Percentiles rank a stretch among this genome's conserved stretches.
These are phyloP conservation scores for Spiraea crenata DNA, from an alignment of 331 rosid genomes.

Conservation along the genomic window DNA sequence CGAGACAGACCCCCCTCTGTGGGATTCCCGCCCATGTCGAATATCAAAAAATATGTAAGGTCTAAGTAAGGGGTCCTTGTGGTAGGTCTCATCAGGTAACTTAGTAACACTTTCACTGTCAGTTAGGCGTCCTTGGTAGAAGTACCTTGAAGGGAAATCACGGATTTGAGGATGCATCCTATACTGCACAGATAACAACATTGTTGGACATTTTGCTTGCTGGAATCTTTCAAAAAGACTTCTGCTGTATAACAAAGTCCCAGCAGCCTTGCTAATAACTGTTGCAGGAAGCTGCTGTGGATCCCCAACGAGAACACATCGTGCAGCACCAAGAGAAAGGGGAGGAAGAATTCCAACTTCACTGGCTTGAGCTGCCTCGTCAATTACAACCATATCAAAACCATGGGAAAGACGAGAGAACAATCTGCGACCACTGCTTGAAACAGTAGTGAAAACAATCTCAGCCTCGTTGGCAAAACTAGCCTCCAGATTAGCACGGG, in stretches of 20 bases:
- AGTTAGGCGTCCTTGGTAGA: constrained; percentile 92
- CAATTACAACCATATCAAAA: constrained; percentile 99
- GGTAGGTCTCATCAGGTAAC: constrained; percentile 78
- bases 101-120: constrained; percentile 89
- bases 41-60: constrained; percentile 89
- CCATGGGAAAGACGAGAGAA: constrained; percentile 98
- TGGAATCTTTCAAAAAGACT: constrained; percentile 98
- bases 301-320: constrained; percentile 99
- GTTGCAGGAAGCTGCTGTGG: constrained; percentile 99
- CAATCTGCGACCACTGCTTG: constrained; percentile 97
- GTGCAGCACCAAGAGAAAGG: constrained; percentile 94
- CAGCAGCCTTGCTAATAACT: constrained; percentile 99
- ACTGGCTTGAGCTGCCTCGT: constrained; percentile 99
- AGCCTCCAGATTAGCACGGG: constrained; percentile 95
- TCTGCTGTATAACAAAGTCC: constrained; percentile 93
- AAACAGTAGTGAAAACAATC: constrained; percentile 94
- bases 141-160: constrained; percentile 94
- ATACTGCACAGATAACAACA: constrained; percentile 94
- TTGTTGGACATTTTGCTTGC: constrained; percentile 93
- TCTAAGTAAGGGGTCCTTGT: constrained; percentile 80
- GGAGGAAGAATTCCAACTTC: constrained; percentile 97
- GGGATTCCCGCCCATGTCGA: constrained; percentile 97
- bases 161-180: constrained; percentile 99
- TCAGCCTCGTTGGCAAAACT: constrained; percentile 99
- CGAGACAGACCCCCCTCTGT: constrained; percentile 94